These are phyloP conservation scores for Suillus americanus DNA, from an alignment of 768 basidiomycete species.

Conservation along the genomic window DNA sequence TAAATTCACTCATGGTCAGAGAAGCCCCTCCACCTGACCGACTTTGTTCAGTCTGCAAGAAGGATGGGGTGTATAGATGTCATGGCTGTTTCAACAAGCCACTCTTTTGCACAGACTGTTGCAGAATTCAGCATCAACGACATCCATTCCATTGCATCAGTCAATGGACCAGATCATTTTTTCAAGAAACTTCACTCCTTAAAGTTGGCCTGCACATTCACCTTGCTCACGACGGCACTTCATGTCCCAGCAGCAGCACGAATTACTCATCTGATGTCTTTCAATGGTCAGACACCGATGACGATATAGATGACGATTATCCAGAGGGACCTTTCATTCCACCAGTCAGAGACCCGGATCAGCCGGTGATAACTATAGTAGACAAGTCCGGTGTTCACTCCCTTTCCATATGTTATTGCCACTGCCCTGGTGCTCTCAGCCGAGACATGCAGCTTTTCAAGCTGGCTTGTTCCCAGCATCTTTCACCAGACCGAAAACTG, in stretches of 20 bases:
- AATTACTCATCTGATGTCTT: neutral
- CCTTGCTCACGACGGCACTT: neutral
- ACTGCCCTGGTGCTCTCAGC: neutral
- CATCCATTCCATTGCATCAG: neutral
- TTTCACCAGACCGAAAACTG: neutral
- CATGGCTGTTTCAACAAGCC: neutral
- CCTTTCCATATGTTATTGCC: neutral
- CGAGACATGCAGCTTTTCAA: neutral
- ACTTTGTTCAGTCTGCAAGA: neutral
- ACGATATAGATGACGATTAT: neutral
- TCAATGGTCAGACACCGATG: constrained; percentile 1
- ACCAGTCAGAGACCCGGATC: neutral
- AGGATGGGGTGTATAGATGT: neutral
- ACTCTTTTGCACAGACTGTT: neutral
- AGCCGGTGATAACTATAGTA: neutral
- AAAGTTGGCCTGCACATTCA: neutral
- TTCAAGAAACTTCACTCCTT: neutral
- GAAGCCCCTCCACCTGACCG: neutral
- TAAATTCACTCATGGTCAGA: neutral
- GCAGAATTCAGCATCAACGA: neutral
- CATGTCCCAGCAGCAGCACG: neutral
- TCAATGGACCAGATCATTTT: neutral
- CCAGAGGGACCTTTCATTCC: neutral
- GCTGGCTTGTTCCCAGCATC: neutral
- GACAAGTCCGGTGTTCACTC: neutral